Evolutionary conservation across 1,284 basidiomycete species (phyloP).

Genomic region (Stygiomarasmius scandens): DNA sequence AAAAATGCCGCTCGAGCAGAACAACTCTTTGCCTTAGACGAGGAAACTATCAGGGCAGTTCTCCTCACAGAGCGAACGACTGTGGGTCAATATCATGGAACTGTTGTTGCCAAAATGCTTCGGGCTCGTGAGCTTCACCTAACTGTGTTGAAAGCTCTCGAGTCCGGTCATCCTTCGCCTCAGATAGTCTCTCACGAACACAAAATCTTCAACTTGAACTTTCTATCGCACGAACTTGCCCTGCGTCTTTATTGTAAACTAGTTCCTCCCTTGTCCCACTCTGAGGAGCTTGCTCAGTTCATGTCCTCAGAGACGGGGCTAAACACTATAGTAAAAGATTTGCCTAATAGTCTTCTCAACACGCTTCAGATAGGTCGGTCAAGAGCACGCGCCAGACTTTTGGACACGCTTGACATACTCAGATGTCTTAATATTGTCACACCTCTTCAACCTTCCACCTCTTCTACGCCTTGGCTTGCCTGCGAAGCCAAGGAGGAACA

Average conservation of each 20-base stretch:
- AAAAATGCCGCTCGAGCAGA: constrained; percentile 45
- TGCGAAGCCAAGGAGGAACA: constrained; percentile 44
- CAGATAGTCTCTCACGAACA: constrained; percentile 54
- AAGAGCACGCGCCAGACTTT: constrained; percentile 56
- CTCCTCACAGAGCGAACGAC: constrained; percentile 68
- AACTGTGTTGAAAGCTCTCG: constrained; percentile 51
- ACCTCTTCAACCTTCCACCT: constrained; percentile 52
- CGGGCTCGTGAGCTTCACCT: constrained; percentile 68
- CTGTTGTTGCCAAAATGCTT: constrained; percentile 61
- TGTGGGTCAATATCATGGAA: constrained; percentile 69
- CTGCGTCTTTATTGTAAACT: constrained; percentile 62
- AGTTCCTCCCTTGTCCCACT: constrained; percentile 54
- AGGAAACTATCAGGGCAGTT: constrained; percentile 56
- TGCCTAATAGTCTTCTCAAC: constrained; percentile 51
- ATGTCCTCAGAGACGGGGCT: constrained; percentile 49
- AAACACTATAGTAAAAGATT: constrained; percentile 48
- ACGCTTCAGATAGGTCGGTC: constrained; percentile 59
- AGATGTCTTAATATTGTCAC: constrained; percentile 53
- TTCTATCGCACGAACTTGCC: constrained; percentile 62
- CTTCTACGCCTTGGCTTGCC: constrained; percentile 43
- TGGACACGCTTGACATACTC: constrained; percentile 63
- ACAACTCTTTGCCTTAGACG: constrained; percentile 54
- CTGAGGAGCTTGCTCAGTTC: constrained; percentile 53
- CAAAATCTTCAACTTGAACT: constrained; percentile 57
- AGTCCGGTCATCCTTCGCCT: constrained; percentile 36